A percentile compares a stretch with the other conserved stretches of the same genome.
Conservation (phyloP, 352 stramenopile species). For the Lagenidium giganteum region DNA sequence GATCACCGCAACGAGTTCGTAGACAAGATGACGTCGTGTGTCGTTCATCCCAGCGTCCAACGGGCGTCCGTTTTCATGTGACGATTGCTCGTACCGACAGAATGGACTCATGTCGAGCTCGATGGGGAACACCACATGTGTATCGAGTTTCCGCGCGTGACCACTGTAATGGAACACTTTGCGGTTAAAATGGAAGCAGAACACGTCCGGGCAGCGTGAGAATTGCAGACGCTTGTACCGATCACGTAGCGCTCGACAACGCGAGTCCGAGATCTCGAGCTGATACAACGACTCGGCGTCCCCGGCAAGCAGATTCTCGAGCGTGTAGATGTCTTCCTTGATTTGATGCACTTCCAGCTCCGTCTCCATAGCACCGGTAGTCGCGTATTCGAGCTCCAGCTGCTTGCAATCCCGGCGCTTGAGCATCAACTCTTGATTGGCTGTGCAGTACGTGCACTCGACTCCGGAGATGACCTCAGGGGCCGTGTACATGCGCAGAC, state of each 20-base stretch:
- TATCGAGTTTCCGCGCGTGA: constrained; percentile 70
- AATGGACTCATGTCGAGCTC: constrained; percentile 75
- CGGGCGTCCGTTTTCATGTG: constrained; percentile 4
- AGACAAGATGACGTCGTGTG: constrained; percentile 42
- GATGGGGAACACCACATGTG: constrained; percentile 74
- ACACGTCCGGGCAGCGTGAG: constrained; percentile 71
- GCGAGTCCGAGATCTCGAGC: constrained; percentile 18
- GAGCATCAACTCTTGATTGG: constrained; percentile 39
- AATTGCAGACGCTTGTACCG: constrained; percentile 74
- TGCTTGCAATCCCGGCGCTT: constrained; percentile 13
- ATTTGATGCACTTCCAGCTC: constrained; percentile 58
- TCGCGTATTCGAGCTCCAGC: constrained; percentile 22
- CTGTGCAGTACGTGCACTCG: constrained; percentile 72
- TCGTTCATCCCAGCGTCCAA: constrained; percentile 6
- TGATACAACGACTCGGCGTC: constrained; percentile 16
- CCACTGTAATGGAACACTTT: constrained; percentile 78
- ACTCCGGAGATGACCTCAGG: constrained; percentile 67
- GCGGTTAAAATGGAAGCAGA: constrained; percentile 86
- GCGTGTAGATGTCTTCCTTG: constrained; percentile 60
- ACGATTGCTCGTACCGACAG: constrained; percentile 51
- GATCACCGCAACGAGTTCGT: constrained; percentile 75
- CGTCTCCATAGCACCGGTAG: constrained; percentile 17
- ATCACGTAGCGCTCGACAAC: constrained; percentile 29
- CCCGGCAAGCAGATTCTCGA: constrained; percentile 31
- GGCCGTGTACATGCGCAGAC: constrained; percentile 58